Evolutionary conservation across 257 asterid genomes (phyloP), one percentile per base, ranked within the genome.

Genomic region (Euphrasia confusa): DNA sequence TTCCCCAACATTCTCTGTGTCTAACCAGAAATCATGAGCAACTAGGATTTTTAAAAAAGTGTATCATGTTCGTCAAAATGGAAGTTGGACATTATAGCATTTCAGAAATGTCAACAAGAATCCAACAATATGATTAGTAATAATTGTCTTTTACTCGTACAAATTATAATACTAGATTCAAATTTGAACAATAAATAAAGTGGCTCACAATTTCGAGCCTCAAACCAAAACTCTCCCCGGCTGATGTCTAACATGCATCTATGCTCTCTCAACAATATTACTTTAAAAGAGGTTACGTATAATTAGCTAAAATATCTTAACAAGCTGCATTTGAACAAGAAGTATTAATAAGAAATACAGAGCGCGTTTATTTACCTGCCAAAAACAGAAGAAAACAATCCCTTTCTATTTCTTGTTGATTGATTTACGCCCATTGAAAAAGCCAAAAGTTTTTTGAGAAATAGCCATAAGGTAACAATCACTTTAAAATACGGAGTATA

Each of bases 331-430:
- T 30, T 30, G 33, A 30, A 3, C 33, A 30, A 30, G 33, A 5
- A 30, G 33, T 30, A 47, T 13, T 28, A 61, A 13, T 30, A 47
- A 48, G 10, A 32, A 58, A 7, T 56, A 63, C 48, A 66, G 54
- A 58, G 12, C 0, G 54, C 7, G 37, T 10, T 21, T 21, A 45
- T 4, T 65, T 73, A 91, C 98, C 98, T 92, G 99, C 97, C 97
- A 92, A 71, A 86, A 89, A 79, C 89, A 69, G 88, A 92, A 86
- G 96, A 92, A 92, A 68, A 92, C 95, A 17, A 84, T 78, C 66
- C 97, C 96, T 67, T 77, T 77, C 24, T 21, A 21, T 21, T 21
- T 21, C 24, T 21, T 21, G 24, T 21, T 21, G 24, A 21, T 21
- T 21, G 24, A 21, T 21, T 21, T 21, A 21, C 24, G 24, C 24